Conservation (phyloP, 495 filamentous ascomycete species). For the Podospora conica region DNA sequence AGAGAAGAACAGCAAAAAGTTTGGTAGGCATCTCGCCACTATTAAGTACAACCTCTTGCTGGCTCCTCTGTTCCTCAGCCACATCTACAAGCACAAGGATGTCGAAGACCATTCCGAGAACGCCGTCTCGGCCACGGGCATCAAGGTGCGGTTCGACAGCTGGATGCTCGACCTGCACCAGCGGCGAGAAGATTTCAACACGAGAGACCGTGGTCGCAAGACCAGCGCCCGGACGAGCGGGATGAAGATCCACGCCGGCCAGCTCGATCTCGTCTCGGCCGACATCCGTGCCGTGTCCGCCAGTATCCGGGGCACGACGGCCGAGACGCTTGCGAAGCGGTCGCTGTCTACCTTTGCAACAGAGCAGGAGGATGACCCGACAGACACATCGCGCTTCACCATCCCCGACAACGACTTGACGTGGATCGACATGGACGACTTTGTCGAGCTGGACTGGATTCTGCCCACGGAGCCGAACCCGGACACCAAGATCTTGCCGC, state of each 20-base stretch:
- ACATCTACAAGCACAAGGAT: slow-evolving; percentile 98
- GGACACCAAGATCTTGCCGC: slow-evolving; percentile 83
- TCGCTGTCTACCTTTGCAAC: slow-evolving; percentile 43
- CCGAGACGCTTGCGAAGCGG: slow-evolving; percentile 65
- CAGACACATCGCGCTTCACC: slow-evolving; percentile 80
- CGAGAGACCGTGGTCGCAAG: slow-evolving; percentile 62
- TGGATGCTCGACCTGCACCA: slow-evolving; percentile 96
- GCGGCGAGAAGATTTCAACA: slow-evolving; percentile 83
- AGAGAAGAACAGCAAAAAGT: slow-evolving; percentile 97
- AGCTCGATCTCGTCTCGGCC: slow-evolving; percentile 85
- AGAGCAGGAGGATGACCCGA: slow-evolving; percentile 42
- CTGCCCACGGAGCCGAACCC: slow-evolving; percentile 85
- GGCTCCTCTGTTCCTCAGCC: slow-evolving; percentile 87
- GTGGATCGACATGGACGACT: slow-evolving; percentile 99
- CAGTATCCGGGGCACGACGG: slow-evolving; percentile 70
- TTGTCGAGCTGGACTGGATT: slow-evolving; percentile 96
- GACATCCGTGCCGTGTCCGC: slow-evolving; percentile 93
- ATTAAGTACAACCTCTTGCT: slow-evolving; percentile 95
- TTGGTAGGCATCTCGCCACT: slow-evolving; percentile 90
- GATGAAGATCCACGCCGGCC: slow-evolving; percentile 91
- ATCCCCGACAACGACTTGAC: slow-evolving; percentile 90
- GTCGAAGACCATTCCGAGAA: slow-evolving; percentile 76
- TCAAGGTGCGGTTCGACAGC: slow-evolving; percentile 90
- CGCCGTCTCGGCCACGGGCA: slow-evolving; percentile 80
- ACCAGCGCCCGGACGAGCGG: slow-evolving; percentile 73